phyloP scores from a whole-genome alignment of 305 asterid genomes.

The Euphrasia arctica region DNA sequence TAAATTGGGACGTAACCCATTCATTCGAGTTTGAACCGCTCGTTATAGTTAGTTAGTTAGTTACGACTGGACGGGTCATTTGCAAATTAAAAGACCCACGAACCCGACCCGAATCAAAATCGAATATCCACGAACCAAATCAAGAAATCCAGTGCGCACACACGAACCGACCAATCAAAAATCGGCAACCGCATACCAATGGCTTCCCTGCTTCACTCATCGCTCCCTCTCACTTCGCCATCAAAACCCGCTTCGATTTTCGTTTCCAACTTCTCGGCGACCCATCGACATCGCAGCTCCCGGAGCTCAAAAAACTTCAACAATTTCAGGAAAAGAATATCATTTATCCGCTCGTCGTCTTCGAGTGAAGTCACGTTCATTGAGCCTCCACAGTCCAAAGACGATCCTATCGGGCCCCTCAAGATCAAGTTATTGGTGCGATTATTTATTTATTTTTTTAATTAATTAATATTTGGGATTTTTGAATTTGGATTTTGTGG shows the following conservation, averaged over 20 bases:
- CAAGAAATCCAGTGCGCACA: too few relatives aligned
- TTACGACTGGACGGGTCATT: too few relatives aligned
- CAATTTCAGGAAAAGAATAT: constrained; percentile 19
- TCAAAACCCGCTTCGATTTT: constrained; percentile 27
- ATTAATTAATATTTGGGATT: background rate
- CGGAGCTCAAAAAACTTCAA: constrained; percentile 23
- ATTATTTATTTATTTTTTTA: background rate
- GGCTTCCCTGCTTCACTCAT: constrained; percentile 55
- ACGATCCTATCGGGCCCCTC: constrained; percentile 37
- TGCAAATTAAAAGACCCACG: too few relatives aligned
- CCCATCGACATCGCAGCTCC: background rate
- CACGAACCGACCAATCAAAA: constrained; percentile 32
- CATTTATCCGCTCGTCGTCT: constrained; percentile 36
- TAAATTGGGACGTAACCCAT: too few relatives aligned
- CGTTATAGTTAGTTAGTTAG: too few relatives aligned
- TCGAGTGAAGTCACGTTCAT: constrained; percentile 36
- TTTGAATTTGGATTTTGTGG: background rate
- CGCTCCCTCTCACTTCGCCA: constrained; percentile 38
- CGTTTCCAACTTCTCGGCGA: constrained; percentile 19
- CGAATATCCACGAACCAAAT: too few relatives aligned
- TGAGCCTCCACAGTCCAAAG: constrained; percentile 35
- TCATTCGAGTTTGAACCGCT: too few relatives aligned
- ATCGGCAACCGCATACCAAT: constrained; percentile 27
- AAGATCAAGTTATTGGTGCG: constrained; percentile 74
- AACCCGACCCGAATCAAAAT: too few relatives aligned